Evolutionary conservation across 2,329 filamentous ascomycete genomes (phyloP).

Genomic region (Phialophora expanda): DNA sequence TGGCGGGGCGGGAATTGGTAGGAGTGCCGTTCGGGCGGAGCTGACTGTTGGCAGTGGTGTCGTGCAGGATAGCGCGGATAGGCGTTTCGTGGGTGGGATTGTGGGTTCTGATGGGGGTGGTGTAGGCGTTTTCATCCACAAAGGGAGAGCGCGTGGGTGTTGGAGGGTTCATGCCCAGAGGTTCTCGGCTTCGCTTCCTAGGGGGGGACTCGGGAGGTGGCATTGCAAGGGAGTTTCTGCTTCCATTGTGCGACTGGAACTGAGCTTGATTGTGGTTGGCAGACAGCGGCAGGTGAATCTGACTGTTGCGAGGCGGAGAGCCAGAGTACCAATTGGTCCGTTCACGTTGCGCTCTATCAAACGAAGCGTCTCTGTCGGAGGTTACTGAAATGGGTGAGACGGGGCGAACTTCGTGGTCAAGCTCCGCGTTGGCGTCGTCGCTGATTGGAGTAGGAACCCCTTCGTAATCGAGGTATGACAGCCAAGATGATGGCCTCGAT

Average conservation of each 20-base stretch:
- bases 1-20: conserved; percentile 35
- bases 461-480: conserved; percentile 40
- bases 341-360: conserved; percentile 23
- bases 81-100: conserved; percentile 7
- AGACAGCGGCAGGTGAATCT: conserved; percentile 16
- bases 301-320: conserved; percentile 21
- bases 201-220: conserved; percentile 26
- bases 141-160: conserved; percentile 47
- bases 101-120: conserved; percentile 11
- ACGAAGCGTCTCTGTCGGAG: conserved; percentile 30
- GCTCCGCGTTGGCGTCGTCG: conserved; percentile 29
- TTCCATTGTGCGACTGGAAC: conserved; percentile 13
- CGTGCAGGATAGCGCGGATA: conserved; percentile 21
- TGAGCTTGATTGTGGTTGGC: conserved; percentile 13
- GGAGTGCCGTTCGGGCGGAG: conserved; percentile 12
- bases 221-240: conserved; percentile 20
- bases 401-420: conserved; percentile 34
- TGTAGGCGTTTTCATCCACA: conserved; percentile 34
- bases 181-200: conserved; percentile 44
- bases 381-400: conserved; percentile 37
- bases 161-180: conserved; percentile 54
- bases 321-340: conserved; percentile 35
- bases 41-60: conserved; percentile 46
- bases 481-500: conserved; percentile 36
- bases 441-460: conserved; percentile 36